Evolutionary conservation across 2,329 filamentous ascomycete species (phyloP).

Genomic region (Exophiala calicioides): DNA sequence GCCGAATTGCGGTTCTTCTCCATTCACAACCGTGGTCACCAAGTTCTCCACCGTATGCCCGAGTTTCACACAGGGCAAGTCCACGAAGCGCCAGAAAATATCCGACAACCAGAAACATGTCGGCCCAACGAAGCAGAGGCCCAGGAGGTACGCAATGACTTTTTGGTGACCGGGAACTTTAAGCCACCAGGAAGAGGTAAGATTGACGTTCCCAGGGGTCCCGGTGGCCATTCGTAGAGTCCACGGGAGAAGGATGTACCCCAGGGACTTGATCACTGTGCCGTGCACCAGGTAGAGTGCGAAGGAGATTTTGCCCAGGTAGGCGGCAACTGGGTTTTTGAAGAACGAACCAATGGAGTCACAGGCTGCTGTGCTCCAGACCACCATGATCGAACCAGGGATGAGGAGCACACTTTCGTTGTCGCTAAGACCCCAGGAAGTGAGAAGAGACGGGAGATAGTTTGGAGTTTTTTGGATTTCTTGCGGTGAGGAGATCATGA

Average conservation of each 20-base stretch:
- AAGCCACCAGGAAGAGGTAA: slow-evolving; percentile 10
- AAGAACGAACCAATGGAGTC: slow-evolving; percentile 12
- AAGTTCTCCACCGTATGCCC: slow-evolving; percentile 11
- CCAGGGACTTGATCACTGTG: slow-evolving; percentile 19
- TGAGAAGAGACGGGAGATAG: slow-evolving; percentile 9
- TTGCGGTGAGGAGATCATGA: slow-evolving; percentile 18
- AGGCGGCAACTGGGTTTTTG: slow-evolving; percentile 29
- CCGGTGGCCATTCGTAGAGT: slow-evolving; percentile 14
- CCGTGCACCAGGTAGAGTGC: slow-evolving; percentile 36
- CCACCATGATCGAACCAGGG: slow-evolving; percentile 11
- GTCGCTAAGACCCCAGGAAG: slow-evolving; percentile 6
- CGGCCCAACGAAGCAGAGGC: slow-evolving; percentile 42
- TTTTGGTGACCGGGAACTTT: slow-evolving; percentile 5
- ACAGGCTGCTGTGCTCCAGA: slow-evolving; percentile 18
- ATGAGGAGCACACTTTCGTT: slow-evolving; percentile 11
- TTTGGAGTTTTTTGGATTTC: slow-evolving; percentile 15
- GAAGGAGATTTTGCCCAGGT: slow-evolving; percentile 37
- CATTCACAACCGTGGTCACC: slow-evolving; percentile 11
- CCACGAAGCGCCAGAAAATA: slow-evolving; percentile 60
- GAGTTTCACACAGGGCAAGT: slow-evolving; percentile 53
- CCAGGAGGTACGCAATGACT: slow-evolving; percentile 33
- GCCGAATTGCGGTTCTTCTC: background rate
- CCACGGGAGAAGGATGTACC: slow-evolving; percentile 17
- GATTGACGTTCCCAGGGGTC: slow-evolving; percentile 3
- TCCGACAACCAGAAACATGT: slow-evolving; percentile 58